Conservation (phyloP, 139 green algal genomes). For the Chlamydomonas urium region DNA sequence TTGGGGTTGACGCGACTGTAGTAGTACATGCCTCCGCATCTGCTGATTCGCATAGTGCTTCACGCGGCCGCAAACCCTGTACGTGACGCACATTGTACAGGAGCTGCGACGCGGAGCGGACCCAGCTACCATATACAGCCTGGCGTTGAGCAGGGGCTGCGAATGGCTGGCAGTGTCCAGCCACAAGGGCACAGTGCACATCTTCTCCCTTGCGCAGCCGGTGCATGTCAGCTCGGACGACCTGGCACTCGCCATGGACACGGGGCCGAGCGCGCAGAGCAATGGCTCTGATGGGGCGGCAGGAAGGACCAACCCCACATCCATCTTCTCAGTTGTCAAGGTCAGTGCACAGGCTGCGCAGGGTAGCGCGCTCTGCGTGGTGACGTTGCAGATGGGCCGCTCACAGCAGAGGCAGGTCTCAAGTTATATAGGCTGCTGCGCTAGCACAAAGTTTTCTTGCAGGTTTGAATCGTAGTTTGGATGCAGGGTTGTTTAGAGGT, state of each 20-base stretch:
- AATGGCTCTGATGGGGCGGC: background rate
- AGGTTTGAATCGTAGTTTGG: no score
- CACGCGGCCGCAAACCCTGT: no score
- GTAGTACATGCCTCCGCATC: no score
- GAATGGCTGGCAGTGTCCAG: conserved; percentile 83
- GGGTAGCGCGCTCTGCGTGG: background rate
- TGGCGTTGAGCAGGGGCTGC: conserved; percentile 71
- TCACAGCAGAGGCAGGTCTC: no score
- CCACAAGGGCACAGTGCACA: conserved; percentile 92
- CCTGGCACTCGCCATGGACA: conserved; percentile 4
- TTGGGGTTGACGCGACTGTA: no score
- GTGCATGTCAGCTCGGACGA: no score
- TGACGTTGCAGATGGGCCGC: background rate
- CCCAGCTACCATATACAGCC: conserved; percentile 76
- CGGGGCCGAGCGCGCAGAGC: background rate
- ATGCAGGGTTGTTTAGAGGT: no score
- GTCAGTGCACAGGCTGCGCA: conserved; percentile 13
- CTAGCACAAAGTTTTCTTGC: no score
- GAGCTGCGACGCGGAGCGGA: conserved; percentile 89
- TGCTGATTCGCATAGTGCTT: no score
- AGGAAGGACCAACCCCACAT: conserved; percentile 32
- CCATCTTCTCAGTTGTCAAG: conserved; percentile 47
- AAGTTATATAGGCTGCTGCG: no score
- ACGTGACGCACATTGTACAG: conserved; percentile 34
- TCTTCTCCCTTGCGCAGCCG: conserved; percentile 66